Percentiles rank a stretch among this genome's conserved stretches.
Conservation (phyloP, 179 eudicot genomes). For the Gypsophila paniculata region DNA sequence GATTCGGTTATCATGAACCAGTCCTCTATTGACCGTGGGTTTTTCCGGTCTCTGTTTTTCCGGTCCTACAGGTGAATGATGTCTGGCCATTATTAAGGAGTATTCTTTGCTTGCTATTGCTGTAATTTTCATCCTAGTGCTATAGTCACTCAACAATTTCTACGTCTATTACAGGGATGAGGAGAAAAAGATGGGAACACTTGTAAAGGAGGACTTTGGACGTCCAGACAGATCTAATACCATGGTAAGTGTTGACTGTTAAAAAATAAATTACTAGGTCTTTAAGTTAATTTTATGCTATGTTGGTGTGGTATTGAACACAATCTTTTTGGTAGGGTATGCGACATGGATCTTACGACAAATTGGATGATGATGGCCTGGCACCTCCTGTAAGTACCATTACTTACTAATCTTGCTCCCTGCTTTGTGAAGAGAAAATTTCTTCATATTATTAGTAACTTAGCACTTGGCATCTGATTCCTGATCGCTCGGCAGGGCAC, state of each 20-base stretch:
- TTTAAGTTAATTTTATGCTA: constrained; percentile 2
- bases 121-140: neutral
- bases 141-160: constrained; percentile 8
- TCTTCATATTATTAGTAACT: neutral
- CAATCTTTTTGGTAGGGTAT: constrained; percentile 45
- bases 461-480: constrained; percentile 4
- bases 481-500: constrained; percentile 51
- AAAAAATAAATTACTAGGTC: neutral
- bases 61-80: constrained; percentile 67
- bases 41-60: constrained; percentile 79
- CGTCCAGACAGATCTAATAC: constrained; percentile 85
- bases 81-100: neutral
- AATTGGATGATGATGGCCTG: constrained; percentile 86
- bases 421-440: neutral
- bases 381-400: constrained; percentile 77
- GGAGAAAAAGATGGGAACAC: constrained; percentile 94
- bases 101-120: neutral
- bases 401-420: neutral
- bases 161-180: constrained; percentile 52
- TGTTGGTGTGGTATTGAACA: constrained; percentile 15
- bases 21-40: constrained; percentile 87
- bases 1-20: constrained; percentile 95
- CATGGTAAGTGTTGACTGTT: constrained; percentile 39
- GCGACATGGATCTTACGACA: constrained; percentile 88
- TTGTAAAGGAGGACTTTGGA: constrained; percentile 83